Percentiles rank a stretch among this genome's conserved stretches.
phyloP scores from a whole-genome alignment of 108 stramenopile species.

The Fragilaria radians region DNA sequence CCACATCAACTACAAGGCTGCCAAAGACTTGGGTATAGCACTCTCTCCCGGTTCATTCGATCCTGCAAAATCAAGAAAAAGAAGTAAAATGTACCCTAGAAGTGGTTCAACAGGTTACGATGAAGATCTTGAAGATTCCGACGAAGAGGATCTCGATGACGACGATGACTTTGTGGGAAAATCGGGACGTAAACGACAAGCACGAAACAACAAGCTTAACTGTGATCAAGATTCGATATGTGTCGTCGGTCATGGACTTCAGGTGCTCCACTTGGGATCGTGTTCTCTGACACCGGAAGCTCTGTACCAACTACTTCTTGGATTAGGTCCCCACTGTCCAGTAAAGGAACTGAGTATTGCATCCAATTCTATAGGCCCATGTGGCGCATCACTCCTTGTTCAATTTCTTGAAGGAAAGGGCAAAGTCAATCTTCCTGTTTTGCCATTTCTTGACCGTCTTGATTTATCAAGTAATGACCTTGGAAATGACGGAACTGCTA shows the following conservation, averaged over 20 bases:
- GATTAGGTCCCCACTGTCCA: constrained; percentile 57
- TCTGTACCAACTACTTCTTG: constrained; percentile 43
- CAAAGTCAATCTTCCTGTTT: constrained; percentile 15
- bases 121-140: constrained; percentile 26
- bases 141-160: constrained; percentile 23
- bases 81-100: background rate
- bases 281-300: constrained; percentile 45
- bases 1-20: constrained; percentile 40
- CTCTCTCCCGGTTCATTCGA: constrained; percentile 35
- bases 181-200: background rate
- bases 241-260: constrained; percentile 36
- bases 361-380: constrained; percentile 63
- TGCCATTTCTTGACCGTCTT: constrained; percentile 66
- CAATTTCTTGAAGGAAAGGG: constrained; percentile 60
- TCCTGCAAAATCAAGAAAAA: constrained; percentile 16
- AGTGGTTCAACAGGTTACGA: constrained; percentile 17
- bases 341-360: constrained; percentile 67
- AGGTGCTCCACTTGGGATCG: constrained; percentile 63
- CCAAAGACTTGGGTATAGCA: constrained; percentile 58
- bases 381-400: constrained; percentile 48
- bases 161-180: constrained; percentile 15
- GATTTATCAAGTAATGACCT: constrained; percentile 79
- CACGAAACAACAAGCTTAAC: background rate
- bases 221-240: background rate
- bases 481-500: constrained; percentile 70